Percentiles rank a stretch among this genome's conserved stretches.
Evolutionary conservation across 331 rosid species (phyloP).

Genomic region (Acacia concinna): DNA sequence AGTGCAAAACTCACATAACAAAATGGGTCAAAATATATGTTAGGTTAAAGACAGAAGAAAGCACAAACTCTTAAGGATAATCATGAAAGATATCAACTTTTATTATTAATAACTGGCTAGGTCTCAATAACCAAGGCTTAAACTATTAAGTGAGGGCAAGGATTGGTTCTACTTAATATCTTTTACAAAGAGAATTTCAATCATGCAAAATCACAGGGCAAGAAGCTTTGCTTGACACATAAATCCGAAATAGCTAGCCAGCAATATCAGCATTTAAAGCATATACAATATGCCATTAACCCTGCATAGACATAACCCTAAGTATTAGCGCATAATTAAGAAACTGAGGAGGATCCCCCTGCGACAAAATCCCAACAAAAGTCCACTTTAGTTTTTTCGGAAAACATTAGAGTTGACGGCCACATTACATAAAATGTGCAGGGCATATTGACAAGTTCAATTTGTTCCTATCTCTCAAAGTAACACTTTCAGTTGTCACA

Average conservation of each 20-base stretch:
- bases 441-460: background rate
- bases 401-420: slow-evolving; percentile 15
- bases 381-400: background rate
- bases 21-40: slow-evolving; percentile 4
- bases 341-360: background rate
- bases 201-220: background rate
- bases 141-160: background rate
- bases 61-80: slow-evolving; percentile 2
- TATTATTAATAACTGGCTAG: background rate
- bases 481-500: slow-evolving; percentile 10
- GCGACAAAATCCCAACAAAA: background rate
- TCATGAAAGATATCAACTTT: background rate
- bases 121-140: background rate
- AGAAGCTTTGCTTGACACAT: background rate
- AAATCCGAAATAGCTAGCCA: background rate
- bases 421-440: slow-evolving; percentile 18
- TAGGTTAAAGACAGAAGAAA: background rate
- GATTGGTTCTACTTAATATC: background rate
- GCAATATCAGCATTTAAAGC: slow-evolving; percentile 7
- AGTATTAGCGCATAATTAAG: background rate
- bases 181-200: slow-evolving; percentile 12
- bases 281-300: slow-evolving; percentile 15
- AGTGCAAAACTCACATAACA: slow-evolving; percentile 23
- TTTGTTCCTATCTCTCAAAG: background rate
- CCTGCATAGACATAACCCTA: background rate